These are phyloP conservation scores for Eucalyptus cloeziana DNA, from an alignment of 345 rosid genomes.

Conservation along the genomic window DNA sequence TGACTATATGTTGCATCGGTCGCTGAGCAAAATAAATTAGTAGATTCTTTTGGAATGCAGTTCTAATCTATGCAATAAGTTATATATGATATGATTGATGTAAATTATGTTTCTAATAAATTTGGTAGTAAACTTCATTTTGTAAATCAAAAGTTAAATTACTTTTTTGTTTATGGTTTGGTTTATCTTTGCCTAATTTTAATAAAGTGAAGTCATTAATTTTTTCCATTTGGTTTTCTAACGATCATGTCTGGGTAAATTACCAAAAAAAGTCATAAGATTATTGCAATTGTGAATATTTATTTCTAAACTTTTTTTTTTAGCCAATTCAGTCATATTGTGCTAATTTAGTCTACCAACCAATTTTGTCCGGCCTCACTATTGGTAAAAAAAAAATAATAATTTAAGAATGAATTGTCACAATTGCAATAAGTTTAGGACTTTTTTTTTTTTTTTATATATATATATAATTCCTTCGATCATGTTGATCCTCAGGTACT, in stretches of 20 bases:
- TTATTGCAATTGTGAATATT: too few relatives aligned
- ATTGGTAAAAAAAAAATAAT: too few relatives aligned
- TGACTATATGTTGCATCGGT: not conserved
- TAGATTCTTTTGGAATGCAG: not conserved
- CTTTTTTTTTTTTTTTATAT: too few relatives aligned
- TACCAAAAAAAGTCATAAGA: accelerated
- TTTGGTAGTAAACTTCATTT: not conserved
- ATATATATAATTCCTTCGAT: too few relatives aligned
- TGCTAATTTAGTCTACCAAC: accelerated
- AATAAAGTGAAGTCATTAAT: not conserved
- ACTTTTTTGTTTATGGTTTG: not conserved
- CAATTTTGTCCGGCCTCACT: accelerated
- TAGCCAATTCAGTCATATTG: too few relatives aligned
- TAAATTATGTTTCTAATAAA: not conserved
- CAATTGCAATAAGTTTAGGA: too few relatives aligned
- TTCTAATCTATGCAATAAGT: not conserved
- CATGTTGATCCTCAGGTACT: not conserved
- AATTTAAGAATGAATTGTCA: too few relatives aligned
- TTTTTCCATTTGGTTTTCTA: not conserved
- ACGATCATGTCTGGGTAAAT: accelerated
- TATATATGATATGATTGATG: not conserved
- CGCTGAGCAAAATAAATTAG: not conserved
- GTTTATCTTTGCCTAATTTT: not conserved
- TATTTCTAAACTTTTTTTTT: too few relatives aligned
- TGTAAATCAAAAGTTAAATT: not conserved